These are phyloP conservation scores for Epipyxis sp. DNA, from an alignment of 108 stramenopile species.

Conservation along the genomic window DNA sequence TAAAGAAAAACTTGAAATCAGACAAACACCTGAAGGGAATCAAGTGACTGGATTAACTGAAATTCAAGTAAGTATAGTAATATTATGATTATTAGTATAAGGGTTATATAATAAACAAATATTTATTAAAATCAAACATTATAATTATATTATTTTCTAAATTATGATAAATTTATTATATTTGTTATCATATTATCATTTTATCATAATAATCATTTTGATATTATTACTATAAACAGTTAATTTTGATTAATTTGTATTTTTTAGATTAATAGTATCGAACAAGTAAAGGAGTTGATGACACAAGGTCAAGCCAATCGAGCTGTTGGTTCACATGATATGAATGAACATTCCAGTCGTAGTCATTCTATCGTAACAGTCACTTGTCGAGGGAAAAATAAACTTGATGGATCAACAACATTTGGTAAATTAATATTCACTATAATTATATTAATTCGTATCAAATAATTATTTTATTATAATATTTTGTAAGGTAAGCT, in stretches of 20 bases:
- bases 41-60: constrained; percentile 53
- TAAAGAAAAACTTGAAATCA: constrained; percentile 52
- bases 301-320: constrained; percentile 41
- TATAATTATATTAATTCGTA: constrained; percentile 5
- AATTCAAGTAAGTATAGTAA: neutral
- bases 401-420: constrained; percentile 21
- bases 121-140: too few species aligned
- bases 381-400: constrained; percentile 40
- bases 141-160: too few species aligned
- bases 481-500: constrained; percentile 44
- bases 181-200: too few species aligned
- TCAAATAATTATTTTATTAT: neutral
- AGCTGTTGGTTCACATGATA: constrained; percentile 58
- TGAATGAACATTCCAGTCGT: constrained; percentile 60
- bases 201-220: too few species aligned
- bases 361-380: constrained; percentile 54
- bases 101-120: neutral
- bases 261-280: constrained; percentile 18
- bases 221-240: too few species aligned
- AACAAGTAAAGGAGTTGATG: constrained; percentile 46
- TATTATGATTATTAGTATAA: neutral
- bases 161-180: too few species aligned
- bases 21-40: constrained; percentile 41
- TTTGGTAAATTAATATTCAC: constrained; percentile 5
- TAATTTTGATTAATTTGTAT: too few species aligned